Conservation (phyloP, 805 yeast species). For the Yarrowia sp. region DNA sequence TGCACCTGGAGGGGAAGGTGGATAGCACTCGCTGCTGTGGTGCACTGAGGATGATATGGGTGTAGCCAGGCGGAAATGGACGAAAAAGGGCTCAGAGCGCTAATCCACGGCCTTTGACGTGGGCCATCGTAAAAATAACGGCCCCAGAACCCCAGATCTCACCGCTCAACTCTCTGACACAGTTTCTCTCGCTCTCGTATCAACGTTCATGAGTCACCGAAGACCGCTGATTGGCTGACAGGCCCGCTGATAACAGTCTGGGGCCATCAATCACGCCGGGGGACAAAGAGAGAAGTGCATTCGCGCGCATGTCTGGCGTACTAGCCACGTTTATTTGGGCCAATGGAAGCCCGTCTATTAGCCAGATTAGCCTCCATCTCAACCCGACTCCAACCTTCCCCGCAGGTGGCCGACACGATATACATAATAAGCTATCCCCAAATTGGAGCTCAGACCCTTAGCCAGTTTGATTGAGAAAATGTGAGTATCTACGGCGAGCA, state of each 20-base stretch:
- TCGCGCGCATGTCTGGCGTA: not conserved
- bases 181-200: not conserved
- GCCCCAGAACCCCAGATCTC: too few species aligned
- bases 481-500: not conserved
- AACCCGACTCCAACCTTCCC: constrained; percentile 21
- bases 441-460: constrained; percentile 1
- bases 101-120: too few species aligned
- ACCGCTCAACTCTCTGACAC: too few species aligned
- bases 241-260: constrained; percentile 12
- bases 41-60: constrained; percentile 20
- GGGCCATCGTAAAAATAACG: too few species aligned
- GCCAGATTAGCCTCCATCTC: constrained; percentile 2
- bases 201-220: constrained; percentile 21
- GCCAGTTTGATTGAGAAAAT: not conserved
- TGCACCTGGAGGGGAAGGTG: constrained; percentile 19
- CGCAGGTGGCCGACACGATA: constrained; percentile 22
- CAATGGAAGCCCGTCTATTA: constrained; percentile 15
- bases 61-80: not conserved
- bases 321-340: constrained; percentile 24
- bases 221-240: not conserved
- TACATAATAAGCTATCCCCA: constrained; percentile 25
- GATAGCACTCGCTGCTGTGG: not conserved
- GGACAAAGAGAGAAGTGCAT: not conserved
- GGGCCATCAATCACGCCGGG: constrained; percentile 7
- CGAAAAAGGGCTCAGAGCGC: not conserved